These are phyloP conservation scores for Cetradonia linearis DNA, from an alignment of 495 filamentous ascomycete genomes.

Conservation along the genomic window DNA sequence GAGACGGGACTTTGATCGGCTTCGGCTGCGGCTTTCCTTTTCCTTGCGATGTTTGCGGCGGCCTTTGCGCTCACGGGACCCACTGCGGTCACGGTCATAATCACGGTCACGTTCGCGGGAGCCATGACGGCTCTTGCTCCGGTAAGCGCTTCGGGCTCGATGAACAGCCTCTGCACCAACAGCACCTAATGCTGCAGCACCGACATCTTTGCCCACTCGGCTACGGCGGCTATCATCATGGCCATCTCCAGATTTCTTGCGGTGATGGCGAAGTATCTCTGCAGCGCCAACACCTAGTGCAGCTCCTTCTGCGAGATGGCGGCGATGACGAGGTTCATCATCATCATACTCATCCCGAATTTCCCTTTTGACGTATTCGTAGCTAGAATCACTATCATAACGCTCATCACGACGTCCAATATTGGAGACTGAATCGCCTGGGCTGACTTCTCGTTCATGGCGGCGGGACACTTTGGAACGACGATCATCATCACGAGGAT, in stretches of 20 bases:
- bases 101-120: constrained; percentile 34
- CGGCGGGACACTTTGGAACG: constrained; percentile 39
- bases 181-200: constrained; percentile 72
- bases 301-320: constrained; percentile 80
- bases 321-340: constrained; percentile 52
- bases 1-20: constrained; percentile 42
- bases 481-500: constrained; percentile 47
- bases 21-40: constrained; percentile 27
- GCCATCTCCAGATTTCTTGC: constrained; percentile 43
- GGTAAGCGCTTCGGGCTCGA: constrained; percentile 62
- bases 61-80: constrained; percentile 31
- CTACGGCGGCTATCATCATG: constrained; percentile 44
- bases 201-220: constrained; percentile 63
- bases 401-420: constrained; percentile 31
- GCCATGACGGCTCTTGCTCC: constrained; percentile 32
- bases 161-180: constrained; percentile 67
- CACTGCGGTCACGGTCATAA: constrained; percentile 11
- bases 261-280: constrained; percentile 61
- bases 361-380: constrained; percentile 48
- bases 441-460: constrained; percentile 46
- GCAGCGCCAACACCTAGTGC: constrained; percentile 68
- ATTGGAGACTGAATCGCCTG: constrained; percentile 50
- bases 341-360: constrained; percentile 38
- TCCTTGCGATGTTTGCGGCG: constrained; percentile 32
- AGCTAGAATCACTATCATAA: constrained; percentile 56